Base-by-base conservation (phyloP, 1,284 basidiomycete species). In the Ganoderma sp. region DNA sequence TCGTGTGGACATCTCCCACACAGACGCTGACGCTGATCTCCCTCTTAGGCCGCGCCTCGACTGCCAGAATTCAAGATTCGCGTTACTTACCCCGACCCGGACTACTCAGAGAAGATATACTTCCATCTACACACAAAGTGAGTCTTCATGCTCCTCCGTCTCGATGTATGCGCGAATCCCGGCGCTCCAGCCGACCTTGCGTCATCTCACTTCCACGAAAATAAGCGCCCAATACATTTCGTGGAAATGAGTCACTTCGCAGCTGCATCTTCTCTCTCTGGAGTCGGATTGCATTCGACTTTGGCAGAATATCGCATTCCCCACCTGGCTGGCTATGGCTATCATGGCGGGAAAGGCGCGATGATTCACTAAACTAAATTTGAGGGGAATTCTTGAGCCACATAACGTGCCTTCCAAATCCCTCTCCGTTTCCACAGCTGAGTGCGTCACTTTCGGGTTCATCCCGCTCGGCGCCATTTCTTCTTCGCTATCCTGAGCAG, bases 41-140 rank as follows among this genome's bases (percentile, higher is more conserved):
- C 70, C 59, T 22, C 58, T 0, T 70, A 93, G 91, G 87, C 85
- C 70, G 92, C 91, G 41, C 80, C 83, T 41, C 82, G 89, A 73
- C 80, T 90, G 43, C 89, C 86, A 63, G 92, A 93, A 79, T 93
- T 93, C 78, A 86, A 87, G 67, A 89, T 94, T 72, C 85, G 85
- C 74, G 85, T 94, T 45, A 77, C 83, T 22, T 89, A 93, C 77
- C 88, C 89, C 5, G 85, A 89, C 67, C 79, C 81, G 43, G 77
- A 80, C 54, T 82, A 88, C 75, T 82, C 85, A 19, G 76, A 82
- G 67, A 89, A 86, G 75, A 83, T 91, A 64, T 87, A 81, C 76
- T 85, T 90, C 71, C 81, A 89, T 75, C 80, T 94, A 66, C 87
- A 90, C 77, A 86, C 87, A 72, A 92, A 88, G 91, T 93, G 74